These are phyloP conservation scores for Tephrocybe rancida DNA, from an alignment of 768 basidiomycete species.

Conservation along the genomic window DNA sequence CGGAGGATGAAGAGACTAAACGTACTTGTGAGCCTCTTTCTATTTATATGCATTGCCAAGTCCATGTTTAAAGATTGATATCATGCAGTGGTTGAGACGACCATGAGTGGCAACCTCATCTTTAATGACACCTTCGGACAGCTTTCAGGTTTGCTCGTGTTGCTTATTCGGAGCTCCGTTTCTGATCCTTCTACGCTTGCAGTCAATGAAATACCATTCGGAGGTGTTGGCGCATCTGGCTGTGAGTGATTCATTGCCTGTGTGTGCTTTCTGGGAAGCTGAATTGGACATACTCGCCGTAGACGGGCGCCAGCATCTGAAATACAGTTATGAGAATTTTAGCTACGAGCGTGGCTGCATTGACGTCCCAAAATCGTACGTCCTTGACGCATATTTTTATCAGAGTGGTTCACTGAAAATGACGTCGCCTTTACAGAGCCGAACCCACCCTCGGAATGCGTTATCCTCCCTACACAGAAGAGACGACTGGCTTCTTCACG, in stretches of 20 bases:
- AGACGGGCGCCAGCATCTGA: slow-evolving; percentile 60
- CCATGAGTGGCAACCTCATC: slow-evolving; percentile 56
- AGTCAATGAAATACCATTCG: slow-evolving; percentile 45
- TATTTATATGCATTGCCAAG: not conserved
- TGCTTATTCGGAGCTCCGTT: not conserved
- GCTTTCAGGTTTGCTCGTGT: slow-evolving; percentile 39
- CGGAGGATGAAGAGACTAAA: slow-evolving; percentile 44
- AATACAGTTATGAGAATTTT: slow-evolving; percentile 58
- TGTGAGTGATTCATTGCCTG: slow-evolving; percentile 39
- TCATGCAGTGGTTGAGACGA: slow-evolving; percentile 51
- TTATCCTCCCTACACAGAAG: slow-evolving; percentile 56
- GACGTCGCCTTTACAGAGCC: slow-evolving; percentile 28
- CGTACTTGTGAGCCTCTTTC: slow-evolving; percentile 32
- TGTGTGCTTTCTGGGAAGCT: not conserved
- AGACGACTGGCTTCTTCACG: slow-evolving; percentile 32
- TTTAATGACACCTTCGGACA: slow-evolving; percentile 67
- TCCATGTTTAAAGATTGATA: not conserved
- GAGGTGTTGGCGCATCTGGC: slow-evolving; percentile 65
- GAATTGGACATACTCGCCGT: too few relatives aligned
- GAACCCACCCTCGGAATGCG: slow-evolving; percentile 41
- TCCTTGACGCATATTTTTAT: slow-evolving; percentile 1
- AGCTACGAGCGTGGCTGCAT: slow-evolving; percentile 48
- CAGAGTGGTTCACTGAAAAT: not conserved
- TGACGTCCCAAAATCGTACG: slow-evolving; percentile 55
- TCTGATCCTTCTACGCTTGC: slow-evolving; percentile 5